Evolutionary conservation across 176 grass and related monocot genomes (phyloP).

Genomic region (Eragrostis curvula): DNA sequence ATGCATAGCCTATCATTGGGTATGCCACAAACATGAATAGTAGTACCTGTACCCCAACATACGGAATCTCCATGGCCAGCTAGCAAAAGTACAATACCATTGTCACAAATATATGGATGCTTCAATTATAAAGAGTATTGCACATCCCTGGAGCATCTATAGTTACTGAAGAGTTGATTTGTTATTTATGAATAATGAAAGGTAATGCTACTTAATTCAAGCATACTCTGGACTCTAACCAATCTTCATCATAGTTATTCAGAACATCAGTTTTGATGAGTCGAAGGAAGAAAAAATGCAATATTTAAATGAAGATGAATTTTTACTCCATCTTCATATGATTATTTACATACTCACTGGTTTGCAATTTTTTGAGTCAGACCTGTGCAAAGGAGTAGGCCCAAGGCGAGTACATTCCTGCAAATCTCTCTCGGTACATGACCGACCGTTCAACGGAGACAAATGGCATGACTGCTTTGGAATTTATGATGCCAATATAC

Average conservation of each 20-base stretch:
- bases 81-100: not conserved
- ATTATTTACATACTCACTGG: no score
- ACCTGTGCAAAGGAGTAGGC: slow-evolving; percentile 84
- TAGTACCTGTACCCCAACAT: slow-evolving; percentile 39
- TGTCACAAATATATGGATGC: not conserved
- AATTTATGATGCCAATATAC: slow-evolving; percentile 57
- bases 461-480: slow-evolving; percentile 65
- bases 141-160: not conserved
- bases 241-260: no score
- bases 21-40: slow-evolving; percentile 57
- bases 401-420: slow-evolving; percentile 88
- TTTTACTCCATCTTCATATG: no score
- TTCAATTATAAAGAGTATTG: not conserved
- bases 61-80: slow-evolving; percentile 53
- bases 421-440: slow-evolving; percentile 75
- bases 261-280: no score
- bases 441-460: slow-evolving; percentile 59
- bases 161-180: not conserved
- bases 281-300: no score
- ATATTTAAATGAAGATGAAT: no score
- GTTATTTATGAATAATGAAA: no score
- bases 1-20: slow-evolving; percentile 55
- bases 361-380: not conserved
- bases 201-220: no score
- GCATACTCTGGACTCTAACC: no score